phyloP scores from a whole-genome alignment of 768 basidiomycete genomes.

The Ramaria sp. region DNA sequence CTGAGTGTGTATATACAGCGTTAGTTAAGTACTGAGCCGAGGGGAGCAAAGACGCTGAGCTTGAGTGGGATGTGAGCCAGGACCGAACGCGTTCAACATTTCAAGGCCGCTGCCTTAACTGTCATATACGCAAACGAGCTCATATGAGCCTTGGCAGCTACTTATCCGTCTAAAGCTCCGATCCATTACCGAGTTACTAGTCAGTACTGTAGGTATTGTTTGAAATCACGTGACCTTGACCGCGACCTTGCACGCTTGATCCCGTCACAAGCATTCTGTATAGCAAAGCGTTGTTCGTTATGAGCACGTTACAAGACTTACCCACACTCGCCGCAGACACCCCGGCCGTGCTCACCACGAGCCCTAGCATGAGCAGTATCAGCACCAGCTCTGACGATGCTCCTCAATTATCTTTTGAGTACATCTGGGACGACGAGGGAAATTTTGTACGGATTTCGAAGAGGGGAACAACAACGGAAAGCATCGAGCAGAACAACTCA shows the following conservation, averaged over 20 bases:
- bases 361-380: constrained; percentile 4
- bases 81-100: no score
- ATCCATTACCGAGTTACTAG: no score
- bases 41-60: no score
- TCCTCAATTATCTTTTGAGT: constrained; percentile 57
- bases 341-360: background rate
- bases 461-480: constrained; percentile 16
- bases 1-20: no score
- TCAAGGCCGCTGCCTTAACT: no score
- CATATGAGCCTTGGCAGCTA: no score
- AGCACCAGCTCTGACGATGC: constrained; percentile 40
- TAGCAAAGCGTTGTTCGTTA: background rate
- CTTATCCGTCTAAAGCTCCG: no score
- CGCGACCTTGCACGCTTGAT: background rate
- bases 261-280: background rate
- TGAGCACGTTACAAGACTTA: background rate
- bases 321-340: background rate
- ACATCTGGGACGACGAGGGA: constrained; percentile 44
- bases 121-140: no score
- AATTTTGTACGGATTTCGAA: constrained; percentile 48
- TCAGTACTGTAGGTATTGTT: background rate
- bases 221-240: constrained; percentile 6
- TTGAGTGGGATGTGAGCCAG: no score
- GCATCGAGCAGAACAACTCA: background rate
- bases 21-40: no score